Evolutionary conservation across 352 stramenopile genomes (phyloP), one percentile per base, ranked within the genome.

Genomic region (Plasmopara viticola): DNA sequence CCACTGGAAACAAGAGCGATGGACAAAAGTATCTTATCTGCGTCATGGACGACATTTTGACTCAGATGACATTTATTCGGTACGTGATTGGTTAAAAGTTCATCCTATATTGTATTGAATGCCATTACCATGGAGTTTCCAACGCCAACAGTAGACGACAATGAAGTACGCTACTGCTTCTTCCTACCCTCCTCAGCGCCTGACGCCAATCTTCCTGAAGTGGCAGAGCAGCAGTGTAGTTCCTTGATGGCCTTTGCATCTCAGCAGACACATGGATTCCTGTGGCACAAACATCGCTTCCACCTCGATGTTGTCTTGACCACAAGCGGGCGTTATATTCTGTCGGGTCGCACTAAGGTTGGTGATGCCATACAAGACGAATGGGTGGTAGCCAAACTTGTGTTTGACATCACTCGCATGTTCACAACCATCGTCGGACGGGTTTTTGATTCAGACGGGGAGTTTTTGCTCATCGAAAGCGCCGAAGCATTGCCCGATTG

Each of bases 381-480:
- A 44, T 91, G 80, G 78, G 64, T 89, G 2, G 44, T 83, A 4
- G 68, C 64, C 9, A 64, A 64, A 17, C 58, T 87, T 8, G 43
- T 87, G 9, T 67, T 73, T n/a, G 60, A 68, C 49, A 55, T 88
- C 33, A 79, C 75, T 0, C 59, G 28, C 14, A 48, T 37, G 10
- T 63, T 74, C 40, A 48, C 56, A 25, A 43, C 64, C 17, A 52
- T 84, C 13, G 44, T 85, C 9, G 62, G 69, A 18, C 57, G 70
- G 8, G 50, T 84, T 6, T 54, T 25, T 5, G 80, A 89, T 56
- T 53, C 62, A 4, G 80, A 89, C 56, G 80, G 80, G 31, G 73
- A 91, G 53, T 89, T 91, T 56, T 49, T 91, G 31, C 68, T 91
- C 49, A 87, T 91, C 55, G 78, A 89, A 58, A 75, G 68, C 28